Evolutionary conservation across 495 filamentous ascomycete species (phyloP), one percentile per base, ranked within the genome.

Genomic region (Evansstolkia leycettana): DNA sequence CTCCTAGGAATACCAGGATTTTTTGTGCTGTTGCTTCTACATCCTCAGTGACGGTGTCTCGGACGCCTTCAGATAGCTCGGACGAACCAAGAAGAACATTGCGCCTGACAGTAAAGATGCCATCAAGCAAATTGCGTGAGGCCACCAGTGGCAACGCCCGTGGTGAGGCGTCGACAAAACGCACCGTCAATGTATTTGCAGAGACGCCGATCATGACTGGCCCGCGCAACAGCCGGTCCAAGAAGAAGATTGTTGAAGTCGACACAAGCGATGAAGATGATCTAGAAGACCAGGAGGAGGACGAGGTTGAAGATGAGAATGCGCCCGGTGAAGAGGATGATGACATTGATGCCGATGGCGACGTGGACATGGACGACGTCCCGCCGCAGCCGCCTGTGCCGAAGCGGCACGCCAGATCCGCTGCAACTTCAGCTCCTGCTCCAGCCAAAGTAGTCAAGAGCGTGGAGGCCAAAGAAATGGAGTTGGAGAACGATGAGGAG

Each of bases 31-130:
- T 54, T 40, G 42, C 54, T 19, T 52, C 47, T 31, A 32, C 46
- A 28, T 42, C 52, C 9, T 52, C 59, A 26, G 53, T 67, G 20
- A 73, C 74, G 14, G 60, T 75, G 33, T 67, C 71, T 44, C 72
- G 71, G 53, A 72, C 67, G 36, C 57, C 65, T 18, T 60, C 72
- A 24, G 65, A 65, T 11, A 72, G 74, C 19, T 49, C 72, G 35
- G 70, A 67, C 48, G 71, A 73, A 40, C 60, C 61, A 25, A 67
- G 63, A 40, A 73, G 71, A 55, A 78, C 81, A 39, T 72, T 89
- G 36, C 74, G 75, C 52, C 63, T 94, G 31, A 92, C 80, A 18
- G 77, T 94, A 45, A 94, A 86, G 63, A 78, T 89, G 49, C 76
- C 84, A 5, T 73, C 84, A 19, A 81, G 69, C 61, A 90, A 84